Evolutionary conservation across 2,329 filamentous ascomycete species (phyloP).

Genomic region (Trichophaea hybrida): DNA sequence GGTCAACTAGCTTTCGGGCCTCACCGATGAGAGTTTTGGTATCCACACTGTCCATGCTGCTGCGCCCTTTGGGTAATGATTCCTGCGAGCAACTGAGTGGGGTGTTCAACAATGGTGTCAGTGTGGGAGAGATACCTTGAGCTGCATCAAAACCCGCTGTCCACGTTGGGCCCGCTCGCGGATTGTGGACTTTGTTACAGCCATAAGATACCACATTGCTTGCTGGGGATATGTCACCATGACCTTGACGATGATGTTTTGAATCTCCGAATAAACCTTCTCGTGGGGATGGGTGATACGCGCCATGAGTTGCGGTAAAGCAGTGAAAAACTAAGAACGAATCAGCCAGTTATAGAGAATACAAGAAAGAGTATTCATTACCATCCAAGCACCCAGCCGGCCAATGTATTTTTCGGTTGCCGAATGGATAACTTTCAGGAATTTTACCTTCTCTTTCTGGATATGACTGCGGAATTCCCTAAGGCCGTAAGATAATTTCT

Average conservation of each 20-base stretch:
- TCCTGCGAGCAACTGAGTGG: background rate
- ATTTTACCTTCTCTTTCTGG: constrained; percentile 42
- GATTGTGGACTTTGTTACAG: constrained; percentile 68
- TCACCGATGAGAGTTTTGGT: constrained; percentile 57
- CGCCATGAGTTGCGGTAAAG: constrained; percentile 87
- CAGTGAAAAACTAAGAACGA: constrained; percentile 36
- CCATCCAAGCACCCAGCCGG: constrained; percentile 36
- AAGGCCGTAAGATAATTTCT: background rate
- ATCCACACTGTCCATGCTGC: constrained; percentile 36
- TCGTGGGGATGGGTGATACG: constrained; percentile 76
- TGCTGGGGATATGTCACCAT: constrained; percentile 77
- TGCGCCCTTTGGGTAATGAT: background rate
- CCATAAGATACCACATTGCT: constrained; percentile 78
- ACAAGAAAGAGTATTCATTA: constrained; percentile 19
- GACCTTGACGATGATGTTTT: constrained; percentile 72
- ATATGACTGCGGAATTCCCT: constrained; percentile 35
- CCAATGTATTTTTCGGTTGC: constrained; percentile 60
- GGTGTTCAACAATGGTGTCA: background rate
- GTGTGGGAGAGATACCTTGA: constrained; percentile 27
- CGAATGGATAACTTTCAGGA: constrained; percentile 54
- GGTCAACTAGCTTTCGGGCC: constrained; percentile 70
- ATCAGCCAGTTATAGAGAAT: constrained; percentile 5
- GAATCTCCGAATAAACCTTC: constrained; percentile 61
- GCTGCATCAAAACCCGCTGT: constrained; percentile 31
- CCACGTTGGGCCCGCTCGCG: constrained; percentile 50